These are phyloP conservation scores for Drosera capensis DNA, from an alignment of 148 eudicot genomes.

Conservation along the genomic window DNA sequence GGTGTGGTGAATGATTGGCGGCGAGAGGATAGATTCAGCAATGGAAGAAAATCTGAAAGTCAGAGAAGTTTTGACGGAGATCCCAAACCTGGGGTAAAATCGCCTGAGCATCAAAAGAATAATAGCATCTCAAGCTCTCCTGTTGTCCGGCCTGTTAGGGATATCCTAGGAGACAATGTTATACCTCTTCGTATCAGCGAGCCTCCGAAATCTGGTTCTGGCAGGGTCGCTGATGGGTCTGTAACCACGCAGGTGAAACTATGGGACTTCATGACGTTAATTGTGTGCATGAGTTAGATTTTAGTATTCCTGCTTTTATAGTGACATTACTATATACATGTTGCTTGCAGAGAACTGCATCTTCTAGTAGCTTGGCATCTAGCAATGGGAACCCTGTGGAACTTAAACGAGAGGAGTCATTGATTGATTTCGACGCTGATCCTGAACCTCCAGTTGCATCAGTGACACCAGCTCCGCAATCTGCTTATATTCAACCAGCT, in stretches of 20 bases:
- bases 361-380: conserved; percentile 84
- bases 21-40: conserved; percentile 81
- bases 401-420: conserved; percentile 42
- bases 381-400: conserved; percentile 55
- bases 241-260: conserved; percentile 40
- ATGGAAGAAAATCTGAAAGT: conserved; percentile 60
- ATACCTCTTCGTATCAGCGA: conserved; percentile 66
- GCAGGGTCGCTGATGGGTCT: conserved; percentile 32
- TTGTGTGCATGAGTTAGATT: not conserved
- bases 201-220: conserved; percentile 67
- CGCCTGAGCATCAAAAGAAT: conserved; percentile 63
- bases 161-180: conserved; percentile 71
- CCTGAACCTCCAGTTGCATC: conserved; percentile 43
- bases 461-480: conserved; percentile 26
- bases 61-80: conserved; percentile 52
- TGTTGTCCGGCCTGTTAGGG: conserved; percentile 61
- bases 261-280: not conserved
- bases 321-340: not conserved
- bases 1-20: conserved; percentile 73
- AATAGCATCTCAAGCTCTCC: conserved; percentile 50
- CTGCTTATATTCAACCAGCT: conserved; percentile 16
- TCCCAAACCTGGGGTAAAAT: conserved; percentile 45
- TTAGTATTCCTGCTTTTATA: not conserved
- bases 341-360: conserved; percentile 65
- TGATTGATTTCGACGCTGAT: conserved; percentile 83